These are phyloP conservation scores for Lactarius sp. DNA, from an alignment of 768 basidiomycete species.

Conservation along the genomic window DNA sequence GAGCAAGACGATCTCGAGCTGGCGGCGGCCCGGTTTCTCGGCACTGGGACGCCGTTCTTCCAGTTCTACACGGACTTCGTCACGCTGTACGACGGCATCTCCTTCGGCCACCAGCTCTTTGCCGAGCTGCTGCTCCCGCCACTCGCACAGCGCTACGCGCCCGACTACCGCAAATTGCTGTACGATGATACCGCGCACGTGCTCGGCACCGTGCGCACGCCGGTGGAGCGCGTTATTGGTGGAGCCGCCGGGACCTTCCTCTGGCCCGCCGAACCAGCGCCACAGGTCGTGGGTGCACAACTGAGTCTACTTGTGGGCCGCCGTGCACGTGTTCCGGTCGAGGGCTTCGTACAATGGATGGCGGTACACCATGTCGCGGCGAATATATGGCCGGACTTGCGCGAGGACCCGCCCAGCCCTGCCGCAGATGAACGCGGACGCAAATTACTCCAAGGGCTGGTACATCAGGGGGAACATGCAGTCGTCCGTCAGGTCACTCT, in stretches of 20 bases:
- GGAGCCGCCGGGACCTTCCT: conserved; percentile 56
- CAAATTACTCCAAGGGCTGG: conserved; percentile 49
- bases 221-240: conserved; percentile 48
- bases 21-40: conserved; percentile 56
- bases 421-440: conserved; percentile 34
- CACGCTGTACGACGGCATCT: conserved; percentile 85
- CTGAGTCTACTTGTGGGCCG: conserved; percentile 46
- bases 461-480: conserved; percentile 44
- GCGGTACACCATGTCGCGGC: conserved; percentile 77
- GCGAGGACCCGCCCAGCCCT: background rate
- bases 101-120: conserved; percentile 78
- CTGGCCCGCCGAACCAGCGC: conserved; percentile 63
- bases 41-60: conserved; percentile 72
- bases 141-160: conserved; percentile 65
- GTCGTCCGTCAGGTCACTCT: conserved; percentile 49
- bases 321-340: conserved; percentile 32
- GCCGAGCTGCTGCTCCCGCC: conserved; percentile 71
- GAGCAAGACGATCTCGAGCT: conserved; percentile 41
- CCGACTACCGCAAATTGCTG: conserved; percentile 78
- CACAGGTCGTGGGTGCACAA: conserved; percentile 59
- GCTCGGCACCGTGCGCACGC: conserved; percentile 52
- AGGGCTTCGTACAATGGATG: conserved; percentile 59
- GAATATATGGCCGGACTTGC: conserved; percentile 67
- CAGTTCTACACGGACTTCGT: conserved; percentile 93
- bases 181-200: conserved; percentile 77